Evolutionary conservation across 257 asterid genomes (phyloP), one percentile per base, ranked within the genome.

Genomic region (Mentha longifolia): DNA sequence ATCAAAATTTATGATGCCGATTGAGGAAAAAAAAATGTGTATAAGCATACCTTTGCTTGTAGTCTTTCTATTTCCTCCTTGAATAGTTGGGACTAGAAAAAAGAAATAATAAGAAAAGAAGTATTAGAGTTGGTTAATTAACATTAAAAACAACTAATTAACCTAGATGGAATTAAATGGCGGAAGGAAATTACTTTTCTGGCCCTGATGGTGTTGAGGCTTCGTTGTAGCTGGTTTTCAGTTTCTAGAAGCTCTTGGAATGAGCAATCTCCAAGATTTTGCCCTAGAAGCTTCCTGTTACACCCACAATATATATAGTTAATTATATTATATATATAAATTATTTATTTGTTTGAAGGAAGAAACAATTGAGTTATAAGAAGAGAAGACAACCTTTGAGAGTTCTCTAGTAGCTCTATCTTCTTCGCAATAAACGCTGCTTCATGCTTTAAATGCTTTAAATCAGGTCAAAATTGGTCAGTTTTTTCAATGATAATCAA

Each of bases 281-380:
- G 92, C 61, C 97, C 97, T 85, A 85, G 70, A 66, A 84, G 75
- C 88, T 77, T 87, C 77, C 97, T 91, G 78, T 33, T 43, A 49
- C n/a, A 68, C 12, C 51, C 31, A 77, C 22, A 47, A 10, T 8
- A 47, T 13, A 52, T 5, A 41, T 33, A 28, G 31, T 28, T 28
- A 28, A 28, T 28, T 28, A 28, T 28, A 28, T 28, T 28, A 2
- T 28, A 1, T 67, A 33, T 45, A 22, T 55, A 11, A 15, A 54
- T 54, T 49, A 14, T 47, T 47, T 47, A 14, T 11, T 1, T 77
- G 81, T 92, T 89, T 12, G 14, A 4, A 1, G 31, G 64, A 50
- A 67, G 39, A 5, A 77, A 46, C 3, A 8, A 42, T 13, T 3
- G 4, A 45, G 31, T 9, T 5, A 49, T 6, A 16, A 43, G 25